Evolutionary conservation across 202 grass and related monocot species (phyloP), one percentile per base, ranked within the genome.

Genomic region (Zoysia matrella): DNA sequence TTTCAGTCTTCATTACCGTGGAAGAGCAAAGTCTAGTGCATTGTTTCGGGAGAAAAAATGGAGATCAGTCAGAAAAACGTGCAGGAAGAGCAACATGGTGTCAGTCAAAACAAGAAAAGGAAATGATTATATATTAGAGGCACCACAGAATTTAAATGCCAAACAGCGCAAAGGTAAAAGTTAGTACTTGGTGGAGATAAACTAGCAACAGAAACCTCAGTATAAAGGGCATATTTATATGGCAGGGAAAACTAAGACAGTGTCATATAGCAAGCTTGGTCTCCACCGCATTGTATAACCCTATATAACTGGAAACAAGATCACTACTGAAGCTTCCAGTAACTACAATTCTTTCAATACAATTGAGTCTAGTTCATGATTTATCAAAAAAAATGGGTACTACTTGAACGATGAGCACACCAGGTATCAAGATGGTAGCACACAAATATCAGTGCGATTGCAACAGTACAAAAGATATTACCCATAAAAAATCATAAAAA

Each of bases 11-110:
- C 22, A 22, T 22, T 22, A 22, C 22, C 22, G 22, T 22, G 22
- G 22, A 22, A 22, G 22, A 22, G 22, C 22, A 22, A 22, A 22
- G 45, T 87, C 88, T 90, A 83, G 52, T 78, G 22, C 4, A 75
- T 55, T 56, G 30, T 87, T 80, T 84, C 1, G 5, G 66, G 47
- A 80, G 57, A 64, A 90, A 8, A 76, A 65, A 41, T 7, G 15
- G 15, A 80, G 43, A 18, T 60, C 10, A 3, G 75, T 90, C 57
- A 80, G 56, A 79, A 55, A 54, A 75, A 18, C 6, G 14, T 43
- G n/a, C 50, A 56, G 10, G 66, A 40, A 46, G 40, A 64, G 6
- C 0, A 39, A 2, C 42, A 49, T 74, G 57, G 16, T 55, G 6
- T 62, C 62, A 53, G 76, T 45, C 4, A 79, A 84, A 52, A 50